A percentile compares a stretch with the other conserved stretches of the same genome.
Evolutionary conservation across 768 basidiomycete genomes (phyloP).

Genomic region (Inosperma sp.): DNA sequence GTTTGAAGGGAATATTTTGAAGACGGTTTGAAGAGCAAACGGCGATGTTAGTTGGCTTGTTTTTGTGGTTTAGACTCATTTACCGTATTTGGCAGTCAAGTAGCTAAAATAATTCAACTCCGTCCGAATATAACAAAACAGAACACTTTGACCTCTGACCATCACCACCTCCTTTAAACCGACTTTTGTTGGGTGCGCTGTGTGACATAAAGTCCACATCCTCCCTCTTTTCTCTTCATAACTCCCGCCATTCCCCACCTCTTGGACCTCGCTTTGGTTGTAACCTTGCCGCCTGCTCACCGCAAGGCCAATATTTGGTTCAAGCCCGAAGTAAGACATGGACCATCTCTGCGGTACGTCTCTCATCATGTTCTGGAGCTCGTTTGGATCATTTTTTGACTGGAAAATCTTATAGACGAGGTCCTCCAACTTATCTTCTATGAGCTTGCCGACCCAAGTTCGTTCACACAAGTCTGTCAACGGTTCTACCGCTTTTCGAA

Average conservation of each 20-base stretch:
- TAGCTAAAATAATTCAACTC: constrained; percentile 46
- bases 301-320: constrained; percentile 15
- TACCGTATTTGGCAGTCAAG: constrained; percentile 31
- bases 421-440: constrained; percentile 70
- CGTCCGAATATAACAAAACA: constrained; percentile 36
- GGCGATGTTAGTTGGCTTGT: constrained; percentile 9
- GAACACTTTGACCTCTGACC: constrained; percentile 25
- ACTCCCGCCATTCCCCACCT: constrained; percentile 12
- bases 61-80: constrained; percentile 20
- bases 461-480: constrained; percentile 53
- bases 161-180: constrained; percentile 22
- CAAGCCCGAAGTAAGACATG: constrained; percentile 33
- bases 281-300: constrained; percentile 15
- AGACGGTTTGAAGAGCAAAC: neutral
- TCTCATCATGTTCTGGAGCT: constrained; percentile 7
- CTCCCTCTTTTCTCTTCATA: constrained; percentile 11
- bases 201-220: constrained; percentile 15
- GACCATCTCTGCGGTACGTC: constrained; percentile 64
- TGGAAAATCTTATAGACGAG: constrained; percentile 42
- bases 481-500: constrained; percentile 59
- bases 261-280: constrained; percentile 8
- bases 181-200: constrained; percentile 16
- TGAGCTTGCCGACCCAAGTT: constrained; percentile 60
- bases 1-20: constrained; percentile 40
- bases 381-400: constrained; percentile 2